Conservation (phyloP, 768 basidiomycete genomes). For the Termitomyces heimii region DNA sequence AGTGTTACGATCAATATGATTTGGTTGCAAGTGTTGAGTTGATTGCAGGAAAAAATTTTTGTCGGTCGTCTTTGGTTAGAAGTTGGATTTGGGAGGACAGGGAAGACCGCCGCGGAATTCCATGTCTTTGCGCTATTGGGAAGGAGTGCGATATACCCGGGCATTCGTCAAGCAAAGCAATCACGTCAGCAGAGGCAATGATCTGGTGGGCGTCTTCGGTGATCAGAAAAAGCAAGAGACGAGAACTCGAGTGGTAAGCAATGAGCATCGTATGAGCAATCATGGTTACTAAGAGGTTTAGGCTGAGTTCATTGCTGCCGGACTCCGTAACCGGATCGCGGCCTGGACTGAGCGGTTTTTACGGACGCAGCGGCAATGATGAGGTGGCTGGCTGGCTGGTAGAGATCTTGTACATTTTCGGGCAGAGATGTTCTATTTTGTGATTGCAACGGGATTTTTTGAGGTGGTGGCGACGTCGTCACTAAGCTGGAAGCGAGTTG, state of each 20-base stretch:
- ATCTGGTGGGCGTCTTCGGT: background rate
- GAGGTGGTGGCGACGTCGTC: background rate
- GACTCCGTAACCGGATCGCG: background rate
- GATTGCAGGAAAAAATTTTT: background rate
- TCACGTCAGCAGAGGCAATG: background rate
- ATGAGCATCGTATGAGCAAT: no score
- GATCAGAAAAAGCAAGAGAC: background rate
- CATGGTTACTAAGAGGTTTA: background rate
- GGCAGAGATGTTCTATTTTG: background rate
- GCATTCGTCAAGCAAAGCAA: background rate
- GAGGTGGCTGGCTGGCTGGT: background rate
- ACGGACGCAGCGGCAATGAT: no score
- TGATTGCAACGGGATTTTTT: background rate
- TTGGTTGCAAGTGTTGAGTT: background rate
- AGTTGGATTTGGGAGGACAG: background rate
- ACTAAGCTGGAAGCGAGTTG: background rate
- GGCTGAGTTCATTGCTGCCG: background rate
- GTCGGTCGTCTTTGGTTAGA: background rate
- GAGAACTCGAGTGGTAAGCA: no score
- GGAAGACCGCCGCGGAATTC: no score
- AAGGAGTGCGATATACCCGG: background rate
- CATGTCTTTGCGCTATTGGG: no score
- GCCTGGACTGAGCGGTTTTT: background rate
- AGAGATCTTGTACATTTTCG: background rate
- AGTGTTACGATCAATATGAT: background rate